Base-by-base conservation (phyloP, 768 basidiomycete species). In the Phlegmacium glaucopus region DNA sequence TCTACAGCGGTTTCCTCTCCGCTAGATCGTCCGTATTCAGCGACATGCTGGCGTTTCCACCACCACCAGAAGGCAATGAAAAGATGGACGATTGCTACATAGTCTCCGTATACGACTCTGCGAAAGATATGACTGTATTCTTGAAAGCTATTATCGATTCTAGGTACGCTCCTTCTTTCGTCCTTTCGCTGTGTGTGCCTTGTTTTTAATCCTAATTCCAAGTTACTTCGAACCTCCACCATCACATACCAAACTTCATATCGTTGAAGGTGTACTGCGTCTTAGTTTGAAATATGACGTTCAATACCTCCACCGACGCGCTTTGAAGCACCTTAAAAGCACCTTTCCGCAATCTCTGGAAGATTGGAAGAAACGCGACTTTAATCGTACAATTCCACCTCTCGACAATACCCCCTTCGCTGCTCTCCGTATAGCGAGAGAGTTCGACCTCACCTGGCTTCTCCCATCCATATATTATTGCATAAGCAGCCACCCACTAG, bases 211-310 rank as follows among this genome's bases (percentile, higher is more conserved):
- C 28, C 16, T 32, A 25, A 18, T 29, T 35, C 32, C 27, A n/a
- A 67, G 67, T 42, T 70, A 58, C 45, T 69, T 69, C 28, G 66
- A 65, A 49, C 64, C 69, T 16, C 66, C 68, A 9, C 67, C 69
- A 4, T 42, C 61, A 1, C 57, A 42, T 12, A 69, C 70, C 11
- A 51, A 61, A 22, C 55, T 68, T 35, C 45, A 42, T 12, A 62
- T 67, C 44, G 58, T 70, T 6, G 60, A 64, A 13, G 61, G 64
- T 28, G 58, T 73, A n/a, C 60, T 72, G 15, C 65, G 68, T 3
- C 58, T 74, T 47, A 63, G 64, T 39, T 59, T 62, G 15, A 74
- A 72, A 58, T 72, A 72, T 56, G 64, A 72, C 48, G 67, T 69
- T 6, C 57, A 51, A 38, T 65, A 60, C 48, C 66, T 72, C 28